Evolutionary conservation across 1,284 basidiomycete genomes (phyloP).

Genomic region (Hortiboletus rubellus): DNA sequence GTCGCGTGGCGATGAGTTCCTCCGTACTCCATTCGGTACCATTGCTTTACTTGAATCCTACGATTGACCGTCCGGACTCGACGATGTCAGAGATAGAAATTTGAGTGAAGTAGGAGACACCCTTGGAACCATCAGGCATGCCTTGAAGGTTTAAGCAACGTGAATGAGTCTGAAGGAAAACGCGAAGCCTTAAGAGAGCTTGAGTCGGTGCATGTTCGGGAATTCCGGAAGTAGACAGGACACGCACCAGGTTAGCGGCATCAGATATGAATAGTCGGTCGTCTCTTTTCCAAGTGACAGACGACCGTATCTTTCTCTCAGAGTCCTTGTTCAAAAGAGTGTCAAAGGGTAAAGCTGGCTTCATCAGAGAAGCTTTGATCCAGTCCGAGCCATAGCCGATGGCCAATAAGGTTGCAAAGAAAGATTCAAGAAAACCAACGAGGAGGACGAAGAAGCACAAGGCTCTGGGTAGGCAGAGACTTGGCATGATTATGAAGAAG

Average conservation of each 20-base stretch:
- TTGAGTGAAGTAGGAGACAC: conserved; percentile 62
- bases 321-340: conserved; percentile 95
- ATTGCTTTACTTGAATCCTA: conserved; percentile 54
- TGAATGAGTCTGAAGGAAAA: conserved; percentile 87
- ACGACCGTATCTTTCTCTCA: conserved; percentile 91
- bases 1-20: conserved; percentile 93
- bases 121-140: conserved; percentile 62
- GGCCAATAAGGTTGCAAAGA: conserved; percentile 66
- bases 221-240: not conserved
- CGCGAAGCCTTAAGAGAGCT: conserved; percentile 70
- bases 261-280: conserved; percentile 90
- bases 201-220: not conserved
- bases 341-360: conserved; percentile 95
- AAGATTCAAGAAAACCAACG: conserved; percentile 23
- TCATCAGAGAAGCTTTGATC: conserved; percentile 96
- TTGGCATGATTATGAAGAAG: conserved; percentile 17
- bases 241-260: conserved; percentile 82
- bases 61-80: conserved; percentile 62
- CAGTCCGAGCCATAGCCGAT: conserved; percentile 97
- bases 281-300: conserved; percentile 84
- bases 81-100: conserved; percentile 63
- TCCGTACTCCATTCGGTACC: conserved; percentile 83
- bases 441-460: conserved; percentile 29
- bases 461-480: conserved; percentile 31
- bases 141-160: conserved; percentile 88